phyloP scores from a whole-genome alignment of 108 stramenopile species.

The Cyclotella atomus region DNA sequence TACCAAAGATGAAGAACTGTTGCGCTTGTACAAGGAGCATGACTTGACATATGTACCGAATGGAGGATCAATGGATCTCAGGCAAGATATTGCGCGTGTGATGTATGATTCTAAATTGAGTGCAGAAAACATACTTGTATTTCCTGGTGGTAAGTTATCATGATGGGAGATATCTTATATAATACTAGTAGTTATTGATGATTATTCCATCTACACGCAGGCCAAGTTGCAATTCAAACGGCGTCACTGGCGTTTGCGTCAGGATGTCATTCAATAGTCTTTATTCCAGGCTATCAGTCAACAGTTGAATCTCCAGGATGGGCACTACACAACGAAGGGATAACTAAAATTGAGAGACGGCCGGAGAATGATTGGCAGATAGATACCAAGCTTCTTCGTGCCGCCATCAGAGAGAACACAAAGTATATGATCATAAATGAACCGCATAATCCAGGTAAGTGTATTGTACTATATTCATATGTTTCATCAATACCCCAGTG shows the following conservation, averaged over 20 bases:
- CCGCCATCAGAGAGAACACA: slow-evolving; percentile 62
- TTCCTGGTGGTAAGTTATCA: slow-evolving; percentile 55
- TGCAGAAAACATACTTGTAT: slow-evolving; percentile 67
- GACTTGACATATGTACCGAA: slow-evolving; percentile 71
- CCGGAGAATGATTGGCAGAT: slow-evolving; percentile 70
- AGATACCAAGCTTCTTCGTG: slow-evolving; percentile 48
- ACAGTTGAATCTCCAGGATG: slow-evolving; percentile 63
- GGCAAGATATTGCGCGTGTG: slow-evolving; percentile 60
- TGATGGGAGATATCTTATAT: neutral
- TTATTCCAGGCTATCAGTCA: slow-evolving; percentile 83
- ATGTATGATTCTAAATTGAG: slow-evolving; percentile 54
- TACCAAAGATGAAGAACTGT: slow-evolving; percentile 39
- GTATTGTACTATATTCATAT: too few relatives aligned
- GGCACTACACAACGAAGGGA: slow-evolving; percentile 44
- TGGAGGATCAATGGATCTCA: slow-evolving; percentile 72
- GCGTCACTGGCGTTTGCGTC: slow-evolving; percentile 67
- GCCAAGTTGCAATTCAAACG: slow-evolving; percentile 80
- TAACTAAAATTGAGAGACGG: slow-evolving; percentile 56
- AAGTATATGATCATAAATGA: slow-evolving; percentile 73
- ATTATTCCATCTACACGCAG: slow-evolving; percentile 7
- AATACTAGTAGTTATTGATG: neutral
- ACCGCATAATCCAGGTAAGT: slow-evolving; percentile 76
- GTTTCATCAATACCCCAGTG: too few relatives aligned
- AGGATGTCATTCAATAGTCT: slow-evolving; percentile 70
- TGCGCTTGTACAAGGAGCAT: slow-evolving; percentile 63